Base-by-base conservation (phyloP, 495 filamentous ascomycete species). In the Hapsidospora chrysogenum region DNA sequence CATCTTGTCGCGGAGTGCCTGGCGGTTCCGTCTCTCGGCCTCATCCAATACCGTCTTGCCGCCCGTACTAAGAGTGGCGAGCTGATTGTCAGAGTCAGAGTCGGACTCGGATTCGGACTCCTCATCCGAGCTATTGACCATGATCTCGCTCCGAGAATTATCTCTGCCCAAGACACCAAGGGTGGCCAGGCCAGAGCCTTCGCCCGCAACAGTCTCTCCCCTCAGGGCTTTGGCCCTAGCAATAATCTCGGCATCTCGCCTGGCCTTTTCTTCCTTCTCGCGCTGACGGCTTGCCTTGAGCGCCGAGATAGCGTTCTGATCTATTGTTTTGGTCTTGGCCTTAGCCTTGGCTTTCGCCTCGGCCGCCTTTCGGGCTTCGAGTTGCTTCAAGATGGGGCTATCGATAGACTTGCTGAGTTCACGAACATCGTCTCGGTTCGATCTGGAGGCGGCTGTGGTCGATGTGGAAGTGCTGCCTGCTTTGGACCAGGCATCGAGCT, bases 111-210 rank as follows among this genome's bases (percentile, higher is more conserved):
- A 75, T 42, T 85, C 80, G 5, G 77, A 77, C 42, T 74, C 74
- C 23, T 73, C 76, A 42, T 85, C 80, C 5, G 77, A 77, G n/a
- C 76, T 78, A 33, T 82, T 80, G 17, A 93, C 79, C 84, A 93
- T 92, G 56, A 93, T 83, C 41, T 82, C 81, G 37, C 80, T 76
- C 31, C 72, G 76, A 35, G 74, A 63, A 53, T 80, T 80, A 34
- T 89, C 85, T 54, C 87, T 92, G 42, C 81, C 84, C 40, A 85
- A 64, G 16, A 84, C 83, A 2, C 57, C 53, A 42, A 89, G 70
- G 30, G 76, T 78, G 38, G 68, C 65, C 14, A 87, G 54, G 10
- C 78, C 84, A 31, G 82, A 87, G 2, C 85, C 84, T 52, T 82
- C 80, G 35, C 80, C 77, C 1, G 64, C 60, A 19, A 72, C 70